Percentiles rank a stretch among this genome's conserved stretches.
Evolutionary conservation across 176 grass and related monocot genomes (phyloP).

Genomic region (Oryza coarctata): DNA sequence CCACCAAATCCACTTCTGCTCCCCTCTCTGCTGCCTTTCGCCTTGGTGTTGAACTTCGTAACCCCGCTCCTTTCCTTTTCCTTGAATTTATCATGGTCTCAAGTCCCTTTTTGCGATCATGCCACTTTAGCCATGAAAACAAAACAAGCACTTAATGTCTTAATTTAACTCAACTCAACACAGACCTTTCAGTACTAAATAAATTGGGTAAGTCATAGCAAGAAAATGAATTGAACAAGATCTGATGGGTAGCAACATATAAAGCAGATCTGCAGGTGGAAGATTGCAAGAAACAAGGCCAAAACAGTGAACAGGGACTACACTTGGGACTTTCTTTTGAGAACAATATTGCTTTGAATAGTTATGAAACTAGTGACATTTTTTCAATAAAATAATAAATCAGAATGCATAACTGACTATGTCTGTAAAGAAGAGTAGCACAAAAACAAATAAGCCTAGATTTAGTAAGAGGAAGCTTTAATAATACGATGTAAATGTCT

Average conservation of each 20-base stretch:
- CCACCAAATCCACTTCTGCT: not conserved
- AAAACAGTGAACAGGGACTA: not conserved
- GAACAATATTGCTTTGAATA: not conserved
- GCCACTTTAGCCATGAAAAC: slow-evolving; percentile 34
- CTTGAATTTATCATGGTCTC: slow-evolving; percentile 35
- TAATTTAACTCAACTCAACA: no score
- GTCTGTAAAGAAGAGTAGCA: not conserved
- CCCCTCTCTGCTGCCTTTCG: slow-evolving; percentile 5
- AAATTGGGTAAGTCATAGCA: not conserved
- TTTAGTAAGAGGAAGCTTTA: not conserved
- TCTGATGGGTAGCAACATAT: not conserved
- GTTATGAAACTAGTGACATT: not conserved
- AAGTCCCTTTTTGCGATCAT: slow-evolving; percentile 42
- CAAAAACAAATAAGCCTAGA: not conserved
- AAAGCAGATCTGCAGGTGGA: not conserved
- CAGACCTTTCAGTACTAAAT: no score
- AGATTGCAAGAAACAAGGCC: not conserved
- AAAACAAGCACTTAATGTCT: not conserved
- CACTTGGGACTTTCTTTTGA: not conserved
- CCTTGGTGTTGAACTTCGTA: not conserved
- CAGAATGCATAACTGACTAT: not conserved
- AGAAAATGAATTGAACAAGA: not conserved
- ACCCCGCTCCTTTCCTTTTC: not conserved
- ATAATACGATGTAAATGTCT: slow-evolving; percentile 2
- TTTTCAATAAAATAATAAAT: not conserved